Base-by-base conservation (phyloP, 2,329 filamentous ascomycete species). In the Aspergillus luchuensis region DNA sequence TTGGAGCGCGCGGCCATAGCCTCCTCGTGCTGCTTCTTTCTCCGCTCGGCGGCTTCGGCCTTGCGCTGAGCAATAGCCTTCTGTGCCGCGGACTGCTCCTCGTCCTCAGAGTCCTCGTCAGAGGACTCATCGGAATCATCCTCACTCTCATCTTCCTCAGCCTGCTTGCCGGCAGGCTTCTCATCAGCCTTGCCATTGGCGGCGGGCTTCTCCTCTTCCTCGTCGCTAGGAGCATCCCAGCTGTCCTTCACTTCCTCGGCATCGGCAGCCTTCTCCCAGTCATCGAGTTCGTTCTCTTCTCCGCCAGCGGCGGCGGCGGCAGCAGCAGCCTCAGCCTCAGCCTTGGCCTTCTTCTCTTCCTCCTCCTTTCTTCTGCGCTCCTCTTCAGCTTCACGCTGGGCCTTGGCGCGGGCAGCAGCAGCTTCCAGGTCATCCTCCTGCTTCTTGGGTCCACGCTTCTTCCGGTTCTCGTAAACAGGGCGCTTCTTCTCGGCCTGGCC, bases 1-100 rank as follows among this genome's bases (percentile, higher is more conserved):
- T 91, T 92, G 21, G 94, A 98, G 63, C 92, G 87, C 52, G 94
- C 93, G 48, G 92, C 93, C 74, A 97, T 79, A 17, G 95, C 95
- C 64, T 92, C 94, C 78, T 97, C 91, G 75, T 96, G 91, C 60
- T 92, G 90, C 79, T 91, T 91, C 79, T 92, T 91, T 72, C 94
- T 87, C 72, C 94, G 87, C 70, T 95, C 92, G 15, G 92, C 91
- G 48, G 92, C 92, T 72, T 96, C 93, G 68, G 88, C 90, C 81
- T 97, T 97, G 71, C 89, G 87, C 72, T 90, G 87, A 23, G 87
- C 88, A 70, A 90, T 87, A 15, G 90, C 91, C 63, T 84, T 84
- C 72, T 90, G 83, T 43, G 87, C 82, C n/a, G 90, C 90, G n/a
- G 89, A 89, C 61, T 84, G 80, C 65, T 89, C 87, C 73, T 96